A percentile compares a stretch with the other conserved stretches of the same genome.
Evolutionary conservation across 345 rosid genomes (phyloP).

Genomic region (Raphanus sativus): DNA sequence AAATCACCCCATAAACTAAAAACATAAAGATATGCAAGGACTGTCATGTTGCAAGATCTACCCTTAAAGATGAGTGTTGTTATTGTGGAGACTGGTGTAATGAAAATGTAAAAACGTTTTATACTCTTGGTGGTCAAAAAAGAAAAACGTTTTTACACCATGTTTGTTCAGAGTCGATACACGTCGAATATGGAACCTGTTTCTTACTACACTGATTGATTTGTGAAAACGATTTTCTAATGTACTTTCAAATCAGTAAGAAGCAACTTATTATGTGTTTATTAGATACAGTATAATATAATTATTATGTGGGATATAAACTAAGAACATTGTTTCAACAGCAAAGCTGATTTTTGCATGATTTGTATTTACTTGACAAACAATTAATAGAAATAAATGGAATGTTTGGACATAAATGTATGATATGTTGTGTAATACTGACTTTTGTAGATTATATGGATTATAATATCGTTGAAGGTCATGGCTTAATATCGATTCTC

Average conservation of each 20-base stretch:
- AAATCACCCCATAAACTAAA: too few species aligned
- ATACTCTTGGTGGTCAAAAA: too few species aligned
- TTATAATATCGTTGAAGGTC: too few species aligned
- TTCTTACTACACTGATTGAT: not conserved
- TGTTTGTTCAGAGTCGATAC: not conserved
- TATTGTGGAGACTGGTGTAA: slow-evolving; percentile 78
- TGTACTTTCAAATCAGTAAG: not conserved
- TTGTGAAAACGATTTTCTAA: not conserved
- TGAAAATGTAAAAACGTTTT: not conserved
- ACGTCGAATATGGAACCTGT: not conserved
- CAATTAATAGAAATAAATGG: slow-evolving; percentile 23
- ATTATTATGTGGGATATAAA: not conserved
- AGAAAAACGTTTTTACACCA: too few species aligned
- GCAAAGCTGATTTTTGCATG: not conserved
- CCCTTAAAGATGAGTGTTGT: slow-evolving; percentile 60
- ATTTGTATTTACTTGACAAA: not conserved
- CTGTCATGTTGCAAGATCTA: not conserved
- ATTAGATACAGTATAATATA: not conserved
- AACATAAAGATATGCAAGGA: too few species aligned
- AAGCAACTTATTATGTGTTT: too few species aligned
- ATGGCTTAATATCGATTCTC: too few species aligned
- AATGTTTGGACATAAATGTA: slow-evolving; percentile 26
- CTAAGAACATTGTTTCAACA: not conserved
- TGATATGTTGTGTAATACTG: slow-evolving; percentile 21
- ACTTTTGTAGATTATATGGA: too few species aligned